A percentile compares a stretch with the other conserved stretches of the same genome.
Conservation (phyloP, 1,139 yeast species). For the Eremothecium coryli region DNA sequence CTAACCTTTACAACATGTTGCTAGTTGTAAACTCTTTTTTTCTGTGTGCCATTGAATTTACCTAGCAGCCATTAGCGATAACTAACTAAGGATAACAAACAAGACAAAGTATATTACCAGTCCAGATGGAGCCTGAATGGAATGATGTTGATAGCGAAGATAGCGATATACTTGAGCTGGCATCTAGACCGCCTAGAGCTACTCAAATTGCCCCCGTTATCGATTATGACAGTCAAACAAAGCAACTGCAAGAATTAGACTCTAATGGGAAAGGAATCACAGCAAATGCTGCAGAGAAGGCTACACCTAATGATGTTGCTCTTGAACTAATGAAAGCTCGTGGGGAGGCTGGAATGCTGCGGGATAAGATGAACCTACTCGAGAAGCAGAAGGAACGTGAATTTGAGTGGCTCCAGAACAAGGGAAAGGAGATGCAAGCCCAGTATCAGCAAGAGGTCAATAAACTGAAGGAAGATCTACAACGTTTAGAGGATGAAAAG, state of each 20-base stretch:
- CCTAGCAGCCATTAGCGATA: too few species aligned
- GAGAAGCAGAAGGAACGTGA: conserved; percentile 32
- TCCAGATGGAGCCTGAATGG: neutral
- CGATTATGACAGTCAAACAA: neutral
- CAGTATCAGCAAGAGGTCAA: conserved; percentile 39
- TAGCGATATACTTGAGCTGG: conserved; percentile 22
- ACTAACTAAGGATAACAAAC: too few species aligned
- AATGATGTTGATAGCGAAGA: conserved; percentile 25
- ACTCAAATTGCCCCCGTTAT: conserved; percentile 4
- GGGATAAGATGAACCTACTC: conserved; percentile 50
- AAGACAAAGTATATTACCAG: too few species aligned
- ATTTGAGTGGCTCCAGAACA: conserved; percentile 9
- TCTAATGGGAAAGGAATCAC: neutral
- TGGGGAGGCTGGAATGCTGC: conserved; percentile 70
- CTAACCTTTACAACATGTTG: too few species aligned
- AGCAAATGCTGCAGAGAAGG: neutral
- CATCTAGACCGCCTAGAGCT: conserved; percentile 21
- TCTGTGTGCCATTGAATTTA: too few species aligned
- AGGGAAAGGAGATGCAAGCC: conserved; percentile 36
- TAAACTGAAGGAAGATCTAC: conserved; percentile 40
- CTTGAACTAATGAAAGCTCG: conserved; percentile 40
- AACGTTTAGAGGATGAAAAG: conserved; percentile 59
- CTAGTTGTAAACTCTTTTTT: too few species aligned
- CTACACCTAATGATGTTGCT: neutral
- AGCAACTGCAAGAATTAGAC: neutral